Conservation (phyloP, 345 rosid genomes). For the Fremontodendron californicum region DNA sequence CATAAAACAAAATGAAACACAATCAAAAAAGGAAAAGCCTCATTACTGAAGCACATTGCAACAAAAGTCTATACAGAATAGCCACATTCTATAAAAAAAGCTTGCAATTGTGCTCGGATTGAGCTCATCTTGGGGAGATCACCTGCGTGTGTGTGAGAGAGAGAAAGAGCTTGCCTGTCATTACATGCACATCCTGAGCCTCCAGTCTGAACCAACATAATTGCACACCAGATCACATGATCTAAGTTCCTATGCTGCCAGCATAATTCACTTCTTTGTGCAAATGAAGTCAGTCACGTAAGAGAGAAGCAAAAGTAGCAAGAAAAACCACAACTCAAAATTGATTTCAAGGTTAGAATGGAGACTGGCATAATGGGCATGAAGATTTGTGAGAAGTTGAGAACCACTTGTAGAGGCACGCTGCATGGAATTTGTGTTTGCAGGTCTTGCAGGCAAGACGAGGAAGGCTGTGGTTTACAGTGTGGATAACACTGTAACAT, state of each 20-base stretch:
- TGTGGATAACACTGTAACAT: slow-evolving; percentile 96
- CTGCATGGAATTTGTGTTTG: slow-evolving; percentile 91
- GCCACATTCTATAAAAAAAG: neutral
- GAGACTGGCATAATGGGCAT: slow-evolving; percentile 95
- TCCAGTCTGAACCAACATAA: neutral
- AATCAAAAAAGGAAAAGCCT: neutral
- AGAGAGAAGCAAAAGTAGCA: neutral
- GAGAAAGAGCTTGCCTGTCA: neutral
- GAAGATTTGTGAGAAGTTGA: slow-evolving; percentile 81
- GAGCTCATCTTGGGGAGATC: neutral
- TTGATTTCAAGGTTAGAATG: slow-evolving; percentile 40
- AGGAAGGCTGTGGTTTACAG: slow-evolving; percentile 81
- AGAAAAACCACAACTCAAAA: slow-evolving; percentile 4
- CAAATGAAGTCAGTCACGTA: neutral
- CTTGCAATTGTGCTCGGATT: neutral
- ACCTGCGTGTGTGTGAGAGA: neutral
- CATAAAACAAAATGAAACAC: neutral
- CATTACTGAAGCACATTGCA: too few species aligned
- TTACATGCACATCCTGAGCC: neutral
- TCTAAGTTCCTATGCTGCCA: neutral
- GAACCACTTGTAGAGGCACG: slow-evolving; percentile 96
- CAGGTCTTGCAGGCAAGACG: slow-evolving; percentile 91
- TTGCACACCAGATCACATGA: neutral
- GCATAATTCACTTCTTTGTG: neutral
- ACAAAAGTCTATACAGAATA: neutral